Conservation (phyloP, 106 monocot genomes). For the Iris macrosiphon region DNA sequence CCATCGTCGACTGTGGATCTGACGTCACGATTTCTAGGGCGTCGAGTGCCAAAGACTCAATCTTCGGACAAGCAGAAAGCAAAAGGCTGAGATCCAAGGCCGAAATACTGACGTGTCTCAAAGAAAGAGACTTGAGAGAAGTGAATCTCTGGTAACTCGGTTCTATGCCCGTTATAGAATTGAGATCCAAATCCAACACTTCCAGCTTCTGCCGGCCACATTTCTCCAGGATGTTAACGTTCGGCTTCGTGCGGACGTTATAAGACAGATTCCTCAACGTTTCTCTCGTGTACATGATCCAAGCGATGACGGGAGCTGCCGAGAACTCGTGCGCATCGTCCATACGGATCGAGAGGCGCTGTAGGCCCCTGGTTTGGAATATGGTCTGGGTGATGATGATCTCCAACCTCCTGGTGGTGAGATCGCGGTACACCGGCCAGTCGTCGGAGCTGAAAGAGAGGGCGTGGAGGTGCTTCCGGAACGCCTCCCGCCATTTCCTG, state of each 20-base stretch:
- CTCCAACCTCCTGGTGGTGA: slow-evolving; percentile 64
- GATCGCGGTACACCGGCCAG: slow-evolving; percentile 59
- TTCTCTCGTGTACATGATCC: slow-evolving; percentile 98
- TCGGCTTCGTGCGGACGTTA: slow-evolving; percentile 75
- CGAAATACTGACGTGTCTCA: slow-evolving; percentile 70
- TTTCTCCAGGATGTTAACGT: slow-evolving; percentile 79
- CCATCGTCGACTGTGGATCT: slow-evolving; percentile 80
- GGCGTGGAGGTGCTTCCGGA: slow-evolving; percentile 65
- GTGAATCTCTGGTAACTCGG: slow-evolving; percentile 84
- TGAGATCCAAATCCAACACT: slow-evolving; percentile 68
- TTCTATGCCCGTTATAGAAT: slow-evolving; percentile 71
- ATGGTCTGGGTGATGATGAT: slow-evolving; percentile 94
- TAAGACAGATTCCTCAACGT: slow-evolving; percentile 60
- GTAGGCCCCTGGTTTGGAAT: slow-evolving; percentile 81
- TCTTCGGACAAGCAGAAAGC: slow-evolving; percentile 71
- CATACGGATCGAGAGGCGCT: slow-evolving; percentile 71
- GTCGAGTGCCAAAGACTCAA: slow-evolving; percentile 69
- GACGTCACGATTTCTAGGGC: slow-evolving; percentile 72
- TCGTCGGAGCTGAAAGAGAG: slow-evolving; percentile 68
- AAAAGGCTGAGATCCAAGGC: slow-evolving; percentile 81
- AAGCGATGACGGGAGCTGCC: slow-evolving; percentile 91
- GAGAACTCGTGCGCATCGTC: slow-evolving; percentile 75
- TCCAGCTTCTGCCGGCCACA: slow-evolving; percentile 86
- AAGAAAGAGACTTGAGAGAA: slow-evolving; percentile 63
- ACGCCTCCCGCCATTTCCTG: slow-evolving; percentile 81